These are phyloP conservation scores for Gremmenia infestans DNA, from an alignment of 2,329 filamentous ascomycete genomes.

Conservation along the genomic window DNA sequence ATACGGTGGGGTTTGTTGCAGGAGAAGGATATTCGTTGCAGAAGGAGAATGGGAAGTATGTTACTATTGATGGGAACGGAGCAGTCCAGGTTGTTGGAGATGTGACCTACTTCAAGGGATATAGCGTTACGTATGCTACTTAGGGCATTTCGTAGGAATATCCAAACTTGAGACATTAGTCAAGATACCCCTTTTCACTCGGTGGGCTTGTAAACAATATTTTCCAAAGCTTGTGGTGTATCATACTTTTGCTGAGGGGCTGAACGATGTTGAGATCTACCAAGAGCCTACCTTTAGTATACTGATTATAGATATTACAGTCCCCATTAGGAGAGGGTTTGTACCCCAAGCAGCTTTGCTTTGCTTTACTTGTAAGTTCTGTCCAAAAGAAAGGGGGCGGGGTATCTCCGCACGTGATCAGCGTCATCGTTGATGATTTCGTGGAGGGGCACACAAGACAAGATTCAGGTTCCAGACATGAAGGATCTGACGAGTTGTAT, in stretches of 20 bases:
- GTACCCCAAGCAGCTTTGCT: too few species aligned
- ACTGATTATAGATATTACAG: too few species aligned
- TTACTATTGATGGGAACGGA: slow-evolving; percentile 15
- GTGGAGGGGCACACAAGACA: neutral
- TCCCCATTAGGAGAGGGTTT: too few species aligned
- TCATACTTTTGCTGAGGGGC: too few species aligned
- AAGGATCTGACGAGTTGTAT: neutral
- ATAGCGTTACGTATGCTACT: slow-evolving; percentile 21
- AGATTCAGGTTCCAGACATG: neutral
- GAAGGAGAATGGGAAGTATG: slow-evolving; percentile 22
- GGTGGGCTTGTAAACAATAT: neutral
- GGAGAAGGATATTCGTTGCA: slow-evolving; percentile 18
- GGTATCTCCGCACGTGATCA: neutral
- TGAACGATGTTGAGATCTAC: too few species aligned
- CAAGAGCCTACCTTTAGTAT: too few species aligned
- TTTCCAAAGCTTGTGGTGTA: neutral
- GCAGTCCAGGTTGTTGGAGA: slow-evolving; percentile 11
- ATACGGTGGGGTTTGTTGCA: slow-evolving; percentile 12
- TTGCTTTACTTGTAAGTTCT: neutral
- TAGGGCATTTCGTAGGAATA: neutral
- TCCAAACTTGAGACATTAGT: neutral
- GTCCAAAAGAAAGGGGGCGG: neutral
- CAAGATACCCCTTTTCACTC: too few species aligned
- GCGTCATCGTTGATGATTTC: neutral
- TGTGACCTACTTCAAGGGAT: slow-evolving; percentile 13